These are phyloP conservation scores for Globisporangium lucens DNA, from an alignment of 352 stramenopile species.

Conservation along the genomic window DNA sequence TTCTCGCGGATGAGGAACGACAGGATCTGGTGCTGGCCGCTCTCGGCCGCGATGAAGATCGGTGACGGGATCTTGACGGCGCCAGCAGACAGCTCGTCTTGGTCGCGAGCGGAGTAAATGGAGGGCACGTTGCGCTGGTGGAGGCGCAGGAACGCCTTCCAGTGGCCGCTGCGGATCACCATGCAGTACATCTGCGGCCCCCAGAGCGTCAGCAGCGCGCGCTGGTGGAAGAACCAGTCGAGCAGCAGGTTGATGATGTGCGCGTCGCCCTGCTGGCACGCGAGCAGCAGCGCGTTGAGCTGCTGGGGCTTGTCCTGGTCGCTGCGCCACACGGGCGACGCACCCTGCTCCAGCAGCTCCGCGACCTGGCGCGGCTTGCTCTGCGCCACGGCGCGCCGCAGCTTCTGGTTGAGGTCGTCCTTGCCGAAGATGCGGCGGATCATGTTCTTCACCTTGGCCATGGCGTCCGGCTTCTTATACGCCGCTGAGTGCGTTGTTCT, in stretches of 20 bases:
- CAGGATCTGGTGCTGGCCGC: slow-evolving; percentile 50
- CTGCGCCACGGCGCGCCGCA: slow-evolving; percentile 53
- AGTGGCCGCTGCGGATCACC: slow-evolving; percentile 57
- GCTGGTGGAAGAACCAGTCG: slow-evolving; percentile 54
- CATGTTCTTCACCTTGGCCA: slow-evolving; percentile 43
- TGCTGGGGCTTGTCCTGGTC: slow-evolving; percentile 25
- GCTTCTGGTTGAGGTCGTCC: slow-evolving; percentile 35
- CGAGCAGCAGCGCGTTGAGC: slow-evolving; percentile 61
- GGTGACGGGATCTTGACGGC: slow-evolving; percentile 49
- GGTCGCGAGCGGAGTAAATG: slow-evolving; percentile 16
- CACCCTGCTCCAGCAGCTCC: slow-evolving; percentile 47
- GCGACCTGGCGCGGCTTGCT: slow-evolving; percentile 48
- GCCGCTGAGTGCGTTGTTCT: not conserved
- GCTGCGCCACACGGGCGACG: slow-evolving; percentile 53
- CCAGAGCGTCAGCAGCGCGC: slow-evolving; percentile 40
- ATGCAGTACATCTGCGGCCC: slow-evolving; percentile 67
- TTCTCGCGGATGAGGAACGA: slow-evolving; percentile 39
- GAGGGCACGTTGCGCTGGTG: slow-evolving; percentile 35
- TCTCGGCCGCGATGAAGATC: slow-evolving; percentile 58
- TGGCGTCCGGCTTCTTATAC: slow-evolving; percentile 10
- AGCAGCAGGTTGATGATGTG: slow-evolving; percentile 56
- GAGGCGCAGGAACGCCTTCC: slow-evolving; percentile 55
- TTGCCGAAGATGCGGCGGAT: slow-evolving; percentile 50
- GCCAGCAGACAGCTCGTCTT: not conserved
- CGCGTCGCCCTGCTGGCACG: slow-evolving; percentile 45